These are phyloP conservation scores for Albugo laibachii DNA, from an alignment of 352 stramenopile genomes.

Conservation along the genomic window DNA sequence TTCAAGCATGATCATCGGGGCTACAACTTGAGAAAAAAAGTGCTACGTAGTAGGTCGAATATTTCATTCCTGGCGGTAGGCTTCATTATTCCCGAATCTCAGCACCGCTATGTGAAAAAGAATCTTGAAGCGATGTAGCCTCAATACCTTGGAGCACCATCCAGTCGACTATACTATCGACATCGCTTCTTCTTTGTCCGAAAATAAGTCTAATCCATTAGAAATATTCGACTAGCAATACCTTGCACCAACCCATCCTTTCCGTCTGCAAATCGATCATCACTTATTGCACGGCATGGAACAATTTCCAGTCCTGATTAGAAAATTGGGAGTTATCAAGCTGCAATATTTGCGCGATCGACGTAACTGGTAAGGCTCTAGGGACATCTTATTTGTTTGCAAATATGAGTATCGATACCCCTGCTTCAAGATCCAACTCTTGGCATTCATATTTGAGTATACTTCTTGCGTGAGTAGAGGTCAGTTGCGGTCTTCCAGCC, in stretches of 20 bases:
- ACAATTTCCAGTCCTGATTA: slow-evolving; percentile 85
- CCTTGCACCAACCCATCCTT: slow-evolving; percentile 97
- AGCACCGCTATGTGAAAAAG: too few relatives aligned
- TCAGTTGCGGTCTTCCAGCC: slow-evolving; percentile 85
- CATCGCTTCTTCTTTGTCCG: too few relatives aligned
- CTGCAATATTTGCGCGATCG: slow-evolving; percentile 83
- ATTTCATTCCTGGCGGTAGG: too few relatives aligned
- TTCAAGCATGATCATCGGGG: too few relatives aligned
- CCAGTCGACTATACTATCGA: too few relatives aligned
- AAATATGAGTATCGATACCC: slow-evolving; percentile 97
- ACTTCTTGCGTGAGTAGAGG: slow-evolving; percentile 63
- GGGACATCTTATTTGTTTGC: slow-evolving; percentile 98
- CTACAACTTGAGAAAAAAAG: too few relatives aligned
- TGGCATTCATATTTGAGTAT: background rate
- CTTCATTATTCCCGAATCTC: too few relatives aligned
- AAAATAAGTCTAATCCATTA: slow-evolving; percentile 47
- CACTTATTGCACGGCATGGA: slow-evolving; percentile 93
- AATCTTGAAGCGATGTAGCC: too few relatives aligned
- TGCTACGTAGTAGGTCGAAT: too few relatives aligned
- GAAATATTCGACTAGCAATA: slow-evolving; percentile 91
- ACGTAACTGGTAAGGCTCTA: slow-evolving; percentile 71
- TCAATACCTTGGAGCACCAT: too few relatives aligned
- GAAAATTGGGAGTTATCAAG: slow-evolving; percentile 66
- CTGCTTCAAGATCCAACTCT: slow-evolving; percentile 17
- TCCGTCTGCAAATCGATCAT: slow-evolving; percentile 86